phyloP scores from a whole-genome alignment of 2,329 filamentous ascomycete genomes.

The Fusarium veterinarium region DNA sequence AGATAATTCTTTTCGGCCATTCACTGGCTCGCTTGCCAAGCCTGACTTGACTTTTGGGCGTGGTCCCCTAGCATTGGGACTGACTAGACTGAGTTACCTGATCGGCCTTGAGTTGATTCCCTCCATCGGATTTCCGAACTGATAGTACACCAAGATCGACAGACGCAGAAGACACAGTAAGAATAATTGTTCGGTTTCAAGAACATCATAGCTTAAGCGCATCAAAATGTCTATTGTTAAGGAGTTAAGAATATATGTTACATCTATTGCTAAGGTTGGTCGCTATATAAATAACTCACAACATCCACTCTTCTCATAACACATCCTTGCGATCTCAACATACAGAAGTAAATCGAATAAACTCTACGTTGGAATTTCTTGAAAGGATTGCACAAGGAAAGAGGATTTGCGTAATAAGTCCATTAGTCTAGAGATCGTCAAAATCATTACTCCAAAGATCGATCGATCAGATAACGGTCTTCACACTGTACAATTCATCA shows the following conservation, averaged over 20 bases:
- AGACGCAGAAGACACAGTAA: too few relatives aligned
- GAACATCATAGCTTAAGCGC: neutral
- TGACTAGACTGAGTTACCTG: constrained; percentile 26
- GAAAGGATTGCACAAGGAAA: neutral
- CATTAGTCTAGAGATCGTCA: constrained; percentile 6
- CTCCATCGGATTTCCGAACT: neutral
- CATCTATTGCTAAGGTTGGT: neutral
- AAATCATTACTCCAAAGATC: neutral
- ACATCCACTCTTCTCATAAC: neutral
- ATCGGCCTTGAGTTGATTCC: constrained; percentile 13
- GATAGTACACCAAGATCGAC: neutral
- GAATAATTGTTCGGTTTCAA: neutral
- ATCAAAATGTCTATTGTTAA: neutral
- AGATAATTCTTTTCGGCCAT: constrained; percentile 49
- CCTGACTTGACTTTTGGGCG: neutral
- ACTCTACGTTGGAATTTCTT: neutral
- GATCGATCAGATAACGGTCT: constrained; percentile 33
- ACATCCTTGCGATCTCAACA: neutral
- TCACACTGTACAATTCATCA: constrained; percentile 14
- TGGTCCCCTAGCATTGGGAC: neutral
- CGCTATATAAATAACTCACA: constrained; percentile 23
- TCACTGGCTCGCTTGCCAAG: constrained; percentile 3
- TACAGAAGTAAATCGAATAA: neutral
- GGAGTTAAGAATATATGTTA: too few relatives aligned
- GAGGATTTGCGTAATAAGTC: neutral